phyloP scores from a whole-genome alignment of 2,329 filamentous ascomycete genomes.

The Setomelanomma holmii region DNA sequence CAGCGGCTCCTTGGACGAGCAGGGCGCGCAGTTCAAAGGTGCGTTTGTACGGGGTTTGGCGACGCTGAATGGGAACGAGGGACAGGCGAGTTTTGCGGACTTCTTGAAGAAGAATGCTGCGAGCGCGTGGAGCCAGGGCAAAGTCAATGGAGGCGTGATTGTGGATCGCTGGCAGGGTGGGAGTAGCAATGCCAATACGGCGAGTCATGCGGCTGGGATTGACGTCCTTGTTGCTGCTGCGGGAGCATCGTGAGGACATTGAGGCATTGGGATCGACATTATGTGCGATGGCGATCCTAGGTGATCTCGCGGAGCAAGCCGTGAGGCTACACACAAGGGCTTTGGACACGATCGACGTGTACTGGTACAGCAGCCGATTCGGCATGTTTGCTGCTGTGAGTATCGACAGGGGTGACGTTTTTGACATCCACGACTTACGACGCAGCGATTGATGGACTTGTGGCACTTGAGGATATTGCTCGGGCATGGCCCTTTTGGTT shows the following conservation, averaged over 20 bases:
- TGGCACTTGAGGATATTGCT: neutral
- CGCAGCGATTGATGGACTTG: neutral
- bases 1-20: slow-evolving; percentile 29
- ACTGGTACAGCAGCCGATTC: neutral
- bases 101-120: slow-evolving; percentile 47
- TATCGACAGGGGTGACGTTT: neutral
- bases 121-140: slow-evolving; percentile 36
- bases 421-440: neutral
- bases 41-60: slow-evolving; percentile 45
- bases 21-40: slow-evolving; percentile 47
- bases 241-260: slow-evolving; percentile 6
- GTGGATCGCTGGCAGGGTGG: slow-evolving; percentile 68
- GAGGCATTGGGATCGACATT: neutral
- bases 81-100: slow-evolving; percentile 25
- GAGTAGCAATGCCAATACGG: slow-evolving; percentile 56
- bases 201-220: slow-evolving; percentile 69
- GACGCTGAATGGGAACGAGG: slow-evolving; percentile 35
- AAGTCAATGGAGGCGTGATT: slow-evolving; percentile 54
- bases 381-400: neutral
- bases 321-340: neutral
- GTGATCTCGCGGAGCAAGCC: neutral
- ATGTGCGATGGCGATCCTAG: neutral
- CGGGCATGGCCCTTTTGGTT: neutral
- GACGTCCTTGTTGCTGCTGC: slow-evolving; percentile 67
- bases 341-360: neutral